These are phyloP conservation scores for Gossypium raimondii DNA, from an alignment of 345 rosid genomes.

Conservation along the genomic window DNA sequence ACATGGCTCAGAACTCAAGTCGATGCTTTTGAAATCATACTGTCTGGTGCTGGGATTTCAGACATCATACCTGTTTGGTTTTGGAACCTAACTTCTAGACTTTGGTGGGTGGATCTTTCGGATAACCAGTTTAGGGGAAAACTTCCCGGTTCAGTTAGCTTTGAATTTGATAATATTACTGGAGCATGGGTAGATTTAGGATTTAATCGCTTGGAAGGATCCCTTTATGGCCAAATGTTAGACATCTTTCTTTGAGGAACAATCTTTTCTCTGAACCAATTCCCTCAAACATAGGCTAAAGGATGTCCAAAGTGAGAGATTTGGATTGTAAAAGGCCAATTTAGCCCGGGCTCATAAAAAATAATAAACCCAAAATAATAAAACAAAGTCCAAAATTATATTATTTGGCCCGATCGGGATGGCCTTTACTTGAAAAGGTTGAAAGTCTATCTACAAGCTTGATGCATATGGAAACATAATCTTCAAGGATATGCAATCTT, in stretches of 20 bases:
- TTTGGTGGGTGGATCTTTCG: slow-evolving; percentile 19
- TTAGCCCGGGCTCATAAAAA: too few relatives aligned
- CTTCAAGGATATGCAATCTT: too few relatives aligned
- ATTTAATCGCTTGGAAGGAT: slow-evolving; percentile 9
- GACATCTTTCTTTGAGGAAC: not conserved
- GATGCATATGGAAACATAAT: too few relatives aligned
- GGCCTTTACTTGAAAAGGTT: too few relatives aligned
- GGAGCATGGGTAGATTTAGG: slow-evolving; percentile 6
- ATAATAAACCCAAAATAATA: too few relatives aligned
- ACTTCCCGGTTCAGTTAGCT: slow-evolving; percentile 11
- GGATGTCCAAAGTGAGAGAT: too few relatives aligned
- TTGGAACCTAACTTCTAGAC: slow-evolving; percentile 11
- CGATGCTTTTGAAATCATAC: not conserved
- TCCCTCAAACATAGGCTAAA: slow-evolving; percentile 5
- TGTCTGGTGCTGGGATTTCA: slow-evolving; percentile 16
- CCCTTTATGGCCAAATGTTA: not conserved
- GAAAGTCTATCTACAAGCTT: too few relatives aligned
- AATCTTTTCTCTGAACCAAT: slow-evolving; percentile 19
- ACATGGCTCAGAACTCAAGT: slow-evolving; percentile 26
- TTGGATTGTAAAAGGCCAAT: too few relatives aligned
- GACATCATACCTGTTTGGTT: slow-evolving; percentile 21
- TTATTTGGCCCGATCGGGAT: too few relatives aligned
- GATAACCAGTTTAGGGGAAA: slow-evolving; percentile 17
- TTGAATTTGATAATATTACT: not conserved
- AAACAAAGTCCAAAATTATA: too few relatives aligned